Evolutionary conservation across 2,329 filamentous ascomycete genomes (phyloP).

Genomic region (Phialophora verrucosa): DNA sequence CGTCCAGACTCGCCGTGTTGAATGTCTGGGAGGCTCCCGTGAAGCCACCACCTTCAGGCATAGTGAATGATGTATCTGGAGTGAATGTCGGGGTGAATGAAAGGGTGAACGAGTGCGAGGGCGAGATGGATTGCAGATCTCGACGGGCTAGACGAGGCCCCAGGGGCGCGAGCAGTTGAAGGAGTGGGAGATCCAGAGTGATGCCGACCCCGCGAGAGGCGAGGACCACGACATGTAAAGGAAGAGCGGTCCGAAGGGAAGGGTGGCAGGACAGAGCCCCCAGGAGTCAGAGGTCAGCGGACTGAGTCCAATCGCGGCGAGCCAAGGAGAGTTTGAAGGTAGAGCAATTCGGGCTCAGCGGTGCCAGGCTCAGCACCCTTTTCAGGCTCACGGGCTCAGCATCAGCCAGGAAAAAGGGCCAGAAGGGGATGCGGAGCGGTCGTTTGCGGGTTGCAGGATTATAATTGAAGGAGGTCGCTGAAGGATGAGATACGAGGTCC

Average conservation of each 20-base stretch:
- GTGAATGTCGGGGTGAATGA: conserved; percentile 25
- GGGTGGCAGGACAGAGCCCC: conserved; percentile 28
- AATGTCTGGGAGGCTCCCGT: conserved; percentile 15
- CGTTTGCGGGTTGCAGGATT: conserved; percentile 1
- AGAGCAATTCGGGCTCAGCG: not conserved
- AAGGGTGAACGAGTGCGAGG: conserved; percentile 13
- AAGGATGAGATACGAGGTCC: conserved; percentile 25
- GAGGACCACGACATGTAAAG: conserved; percentile 35
- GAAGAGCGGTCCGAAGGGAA: conserved; percentile 21
- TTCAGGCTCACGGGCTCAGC: conserved; percentile 19
- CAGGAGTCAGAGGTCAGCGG: conserved; percentile 19
- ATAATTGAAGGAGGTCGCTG: conserved; percentile 14
- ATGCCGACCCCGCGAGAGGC: conserved; percentile 31
- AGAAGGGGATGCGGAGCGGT: conserved; percentile 7
- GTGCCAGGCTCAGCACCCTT: not conserved
- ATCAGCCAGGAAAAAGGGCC: conserved; percentile 17
- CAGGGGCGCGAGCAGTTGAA: conserved; percentile 25
- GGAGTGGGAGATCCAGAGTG: conserved; percentile 32
- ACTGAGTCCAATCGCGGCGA: conserved; percentile 8
- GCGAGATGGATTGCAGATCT: conserved; percentile 14
- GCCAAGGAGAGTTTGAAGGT: not conserved
- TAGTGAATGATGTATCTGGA: conserved; percentile 20
- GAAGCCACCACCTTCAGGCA: conserved; percentile 27
- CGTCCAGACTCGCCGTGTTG: conserved; percentile 19
- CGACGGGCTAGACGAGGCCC: conserved; percentile 32